Base-by-base conservation (phyloP, 1,284 basidiomycete species). In the Ceratobasidium sp. region DNA sequence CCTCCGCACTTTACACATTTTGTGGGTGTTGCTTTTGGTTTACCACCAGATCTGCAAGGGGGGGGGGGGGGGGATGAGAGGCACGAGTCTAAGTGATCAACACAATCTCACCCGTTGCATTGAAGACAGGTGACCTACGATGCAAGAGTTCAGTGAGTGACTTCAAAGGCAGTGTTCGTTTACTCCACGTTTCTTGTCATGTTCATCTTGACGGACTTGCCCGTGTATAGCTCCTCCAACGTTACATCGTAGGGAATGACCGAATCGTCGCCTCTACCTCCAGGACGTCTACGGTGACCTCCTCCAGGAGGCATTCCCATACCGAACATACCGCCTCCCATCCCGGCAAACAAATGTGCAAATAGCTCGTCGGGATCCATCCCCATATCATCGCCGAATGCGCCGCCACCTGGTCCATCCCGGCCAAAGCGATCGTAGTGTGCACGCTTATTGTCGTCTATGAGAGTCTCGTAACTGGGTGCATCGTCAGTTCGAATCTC, bases 201-300 rank as follows among this genome's bases (percentile, higher is more conserved):
- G 74, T 89, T 92, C 82, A 98, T 89, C 76, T 90, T 91, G 54
- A 96, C 90, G 15, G 86, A 86, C 78, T 95, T 96, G 35, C 96
- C 96, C 71, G 90, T 92, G 80, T 94, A 98, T 31, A 96, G 82
- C 77, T 98, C 96, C 77, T 97, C 94, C 38, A 99, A 83, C 3
- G 91, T 90, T 69, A 98, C 93, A 20, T 91, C 84, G 77, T 96
- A 92, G 1, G 88, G 86, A 72, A 97, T 88, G 38, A 89, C 82
- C 6, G 90, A 88, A 78, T 94, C 89, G 72, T 88, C 82, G 15
- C 88, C 87, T 62, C 75, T 79, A 69, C 74, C 78, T 56, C 80
- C 83, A 68, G 81, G 82, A 55, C 50, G 72, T 62, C 69, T 52
- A 52, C 64, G 69, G 54, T 58, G 62, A 72, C 72, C 57, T 25